phyloP scores from a whole-genome alignment of 1,284 basidiomycete species.

The Volvariella volvacea region DNA sequence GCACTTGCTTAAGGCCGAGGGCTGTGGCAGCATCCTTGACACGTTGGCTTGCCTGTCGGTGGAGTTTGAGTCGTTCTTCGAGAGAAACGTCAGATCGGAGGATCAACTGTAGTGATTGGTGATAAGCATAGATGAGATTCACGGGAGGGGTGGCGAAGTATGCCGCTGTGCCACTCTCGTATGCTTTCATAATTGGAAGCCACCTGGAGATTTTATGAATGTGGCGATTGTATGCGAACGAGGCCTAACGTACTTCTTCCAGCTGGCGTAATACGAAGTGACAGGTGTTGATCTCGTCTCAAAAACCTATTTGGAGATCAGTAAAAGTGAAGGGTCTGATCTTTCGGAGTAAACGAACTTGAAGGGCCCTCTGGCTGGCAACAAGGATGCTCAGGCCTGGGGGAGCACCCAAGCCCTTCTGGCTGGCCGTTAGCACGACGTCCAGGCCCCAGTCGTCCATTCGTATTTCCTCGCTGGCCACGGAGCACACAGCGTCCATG shows the following conservation, averaged over 20 bases:
- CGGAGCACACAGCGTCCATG: constrained; percentile 92
- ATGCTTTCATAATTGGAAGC: constrained; percentile 91
- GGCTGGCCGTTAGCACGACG: constrained; percentile 83
- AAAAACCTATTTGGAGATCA: constrained; percentile 31
- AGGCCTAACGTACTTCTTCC: constrained; percentile 56
- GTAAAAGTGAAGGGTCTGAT: too few relatives aligned
- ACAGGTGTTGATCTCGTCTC: constrained; percentile 64
- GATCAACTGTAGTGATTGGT: constrained; percentile 75
- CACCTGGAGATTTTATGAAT: constrained; percentile 41
- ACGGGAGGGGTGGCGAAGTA: constrained; percentile 97
- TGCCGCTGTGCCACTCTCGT: constrained; percentile 65
- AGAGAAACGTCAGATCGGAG: constrained; percentile 53
- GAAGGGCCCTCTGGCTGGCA: constrained; percentile 77
- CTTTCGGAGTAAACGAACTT: constrained; percentile 44
- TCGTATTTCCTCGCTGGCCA: constrained; percentile 92
- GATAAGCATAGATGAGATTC: constrained; percentile 90
- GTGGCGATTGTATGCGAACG: too few relatives aligned
- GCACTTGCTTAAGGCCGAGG: constrained; percentile 74
- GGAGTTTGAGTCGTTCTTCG: constrained; percentile 75
- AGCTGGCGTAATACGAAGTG: constrained; percentile 75
- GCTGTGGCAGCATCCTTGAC: constrained; percentile 67
- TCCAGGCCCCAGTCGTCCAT: constrained; percentile 96
- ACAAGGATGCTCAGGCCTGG: constrained; percentile 88
- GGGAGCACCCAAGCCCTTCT: constrained; percentile 95
- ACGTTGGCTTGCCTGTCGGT: constrained; percentile 67